These are phyloP conservation scores for Ceratocystis variospora DNA, from an alignment of 2,329 filamentous ascomycete species.

Conservation along the genomic window DNA sequence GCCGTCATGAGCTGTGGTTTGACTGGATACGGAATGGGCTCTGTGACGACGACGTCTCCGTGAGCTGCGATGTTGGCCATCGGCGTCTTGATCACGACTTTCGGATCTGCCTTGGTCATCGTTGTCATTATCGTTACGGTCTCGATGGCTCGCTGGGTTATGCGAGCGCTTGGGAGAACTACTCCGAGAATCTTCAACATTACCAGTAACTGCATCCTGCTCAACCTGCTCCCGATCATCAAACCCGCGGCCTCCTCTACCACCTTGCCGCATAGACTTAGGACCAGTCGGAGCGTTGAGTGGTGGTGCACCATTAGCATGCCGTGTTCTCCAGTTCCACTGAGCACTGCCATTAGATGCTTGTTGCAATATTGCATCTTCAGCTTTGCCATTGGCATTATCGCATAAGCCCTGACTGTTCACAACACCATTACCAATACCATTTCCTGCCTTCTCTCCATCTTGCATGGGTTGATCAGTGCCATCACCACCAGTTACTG, in stretches of 20 bases:
- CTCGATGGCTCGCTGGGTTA: slow-evolving; percentile 15
- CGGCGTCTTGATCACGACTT: slow-evolving; percentile 16
- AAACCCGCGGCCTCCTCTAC: slow-evolving; percentile 36
- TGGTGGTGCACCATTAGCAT: slow-evolving; percentile 27
- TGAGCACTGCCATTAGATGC: not conserved
- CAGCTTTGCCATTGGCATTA: slow-evolving; percentile 8
- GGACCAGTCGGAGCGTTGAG: slow-evolving; percentile 78
- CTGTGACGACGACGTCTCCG: slow-evolving; percentile 23
- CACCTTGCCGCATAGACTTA: slow-evolving; percentile 83
- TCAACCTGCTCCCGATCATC: slow-evolving; percentile 27
- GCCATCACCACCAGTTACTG: slow-evolving; percentile 14
- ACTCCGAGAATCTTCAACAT: slow-evolving; percentile 30
- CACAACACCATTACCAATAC: slow-evolving; percentile 3
- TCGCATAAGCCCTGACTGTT: slow-evolving; percentile 6
- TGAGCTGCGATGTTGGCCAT: slow-evolving; percentile 16
- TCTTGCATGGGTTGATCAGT: slow-evolving; percentile 20
- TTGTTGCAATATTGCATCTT: slow-evolving; percentile 7
- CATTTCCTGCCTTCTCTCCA: slow-evolving; percentile 7
- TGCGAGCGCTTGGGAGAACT: slow-evolving; percentile 32
- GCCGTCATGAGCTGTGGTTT: slow-evolving; percentile 22
- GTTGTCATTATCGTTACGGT: slow-evolving; percentile 6
- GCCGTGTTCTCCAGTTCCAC: slow-evolving; percentile 12
- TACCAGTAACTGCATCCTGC: slow-evolving; percentile 3
- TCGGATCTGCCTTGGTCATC: slow-evolving; percentile 17
- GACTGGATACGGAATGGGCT: slow-evolving; percentile 23